Evolutionary conservation across 2,329 filamentous ascomycete species (phyloP).

Genomic region (Stachybotrys chlorohalonatus): DNA sequence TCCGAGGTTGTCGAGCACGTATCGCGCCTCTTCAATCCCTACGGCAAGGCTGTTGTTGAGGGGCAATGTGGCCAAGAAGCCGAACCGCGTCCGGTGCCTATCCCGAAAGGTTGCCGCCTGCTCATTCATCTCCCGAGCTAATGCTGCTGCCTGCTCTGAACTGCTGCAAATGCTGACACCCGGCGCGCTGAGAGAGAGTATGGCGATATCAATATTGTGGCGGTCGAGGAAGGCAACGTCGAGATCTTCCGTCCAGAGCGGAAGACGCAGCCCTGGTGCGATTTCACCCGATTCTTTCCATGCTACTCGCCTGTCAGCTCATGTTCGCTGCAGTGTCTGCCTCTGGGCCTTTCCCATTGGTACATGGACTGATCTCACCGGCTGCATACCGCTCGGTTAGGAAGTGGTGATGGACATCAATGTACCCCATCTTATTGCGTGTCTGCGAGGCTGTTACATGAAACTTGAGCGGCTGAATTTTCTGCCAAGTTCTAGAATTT

Average conservation of each 20-base stretch:
- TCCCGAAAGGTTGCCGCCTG: background rate
- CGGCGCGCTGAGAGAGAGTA: background rate
- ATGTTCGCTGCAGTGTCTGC: background rate
- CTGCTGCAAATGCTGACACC: background rate
- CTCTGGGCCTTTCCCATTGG: background rate
- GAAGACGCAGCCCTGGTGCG: background rate
- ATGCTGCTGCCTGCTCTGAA: too few relatives aligned
- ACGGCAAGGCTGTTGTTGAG: background rate
- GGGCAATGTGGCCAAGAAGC: background rate
- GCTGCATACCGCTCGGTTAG: background rate
- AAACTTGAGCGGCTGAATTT: background rate
- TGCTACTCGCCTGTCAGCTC: background rate
- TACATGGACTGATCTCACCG: too few relatives aligned
- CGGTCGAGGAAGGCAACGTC: background rate
- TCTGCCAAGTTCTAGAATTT: too few relatives aligned
- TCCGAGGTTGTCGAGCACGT: constrained; percentile 23
- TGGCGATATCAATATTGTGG: background rate
- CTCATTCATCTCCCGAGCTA: background rate
- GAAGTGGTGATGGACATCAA: background rate
- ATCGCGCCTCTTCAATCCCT: background rate
- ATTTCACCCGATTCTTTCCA: background rate
- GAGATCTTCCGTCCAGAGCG: background rate
- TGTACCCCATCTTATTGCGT: background rate
- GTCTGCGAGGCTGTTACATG: too few relatives aligned
- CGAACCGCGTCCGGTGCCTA: background rate